These are phyloP conservation scores for Eremothecium sinecaudum DNA, from an alignment of 1,139 yeast species.

Conservation along the genomic window DNA sequence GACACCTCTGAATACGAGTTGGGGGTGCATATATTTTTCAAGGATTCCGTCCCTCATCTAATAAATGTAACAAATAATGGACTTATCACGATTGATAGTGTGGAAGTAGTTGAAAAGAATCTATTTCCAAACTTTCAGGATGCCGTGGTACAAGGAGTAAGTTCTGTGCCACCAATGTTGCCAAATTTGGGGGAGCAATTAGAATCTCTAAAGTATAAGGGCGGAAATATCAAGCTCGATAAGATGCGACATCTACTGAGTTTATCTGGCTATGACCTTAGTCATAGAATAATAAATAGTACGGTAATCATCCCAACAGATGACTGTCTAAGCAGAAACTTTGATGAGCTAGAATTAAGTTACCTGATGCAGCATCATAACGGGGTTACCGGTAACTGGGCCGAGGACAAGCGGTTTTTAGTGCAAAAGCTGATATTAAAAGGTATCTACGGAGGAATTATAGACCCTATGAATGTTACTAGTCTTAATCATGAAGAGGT, in stretches of 20 bases:
- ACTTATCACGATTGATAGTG: slow-evolving; percentile 37
- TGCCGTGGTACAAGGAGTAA: slow-evolving; percentile 69
- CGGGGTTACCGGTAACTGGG: slow-evolving; percentile 21
- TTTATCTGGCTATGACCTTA: neutral
- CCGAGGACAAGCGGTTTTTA: slow-evolving; percentile 28
- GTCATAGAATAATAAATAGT: slow-evolving; percentile 10
- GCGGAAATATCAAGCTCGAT: too few species aligned
- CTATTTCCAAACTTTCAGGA: slow-evolving; percentile 57
- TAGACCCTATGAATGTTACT: slow-evolving; percentile 5
- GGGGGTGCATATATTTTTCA: slow-evolving; percentile 15
- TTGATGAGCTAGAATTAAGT: slow-evolving; percentile 38
- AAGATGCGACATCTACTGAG: too few species aligned
- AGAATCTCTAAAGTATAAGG: too few species aligned
- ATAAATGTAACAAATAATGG: slow-evolving; percentile 11
- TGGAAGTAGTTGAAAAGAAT: slow-evolving; percentile 53
- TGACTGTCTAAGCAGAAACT: slow-evolving; percentile 27
- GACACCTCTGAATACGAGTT: slow-evolving; percentile 12
- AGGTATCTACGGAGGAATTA: slow-evolving; percentile 23
- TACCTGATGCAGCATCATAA: slow-evolving; percentile 32
- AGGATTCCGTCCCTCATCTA: slow-evolving; percentile 19
- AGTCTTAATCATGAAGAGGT: slow-evolving; percentile 26
- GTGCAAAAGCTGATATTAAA: slow-evolving; percentile 15
- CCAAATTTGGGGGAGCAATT: slow-evolving; percentile 23
- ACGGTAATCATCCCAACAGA: slow-evolving; percentile 42
- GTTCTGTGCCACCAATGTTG: slow-evolving; percentile 39